Percentiles rank a stretch among this genome's conserved stretches.
These are phyloP conservation scores for Geosmithia morbida DNA, from an alignment of 2,329 filamentous ascomycete genomes.

Conservation along the genomic window DNA sequence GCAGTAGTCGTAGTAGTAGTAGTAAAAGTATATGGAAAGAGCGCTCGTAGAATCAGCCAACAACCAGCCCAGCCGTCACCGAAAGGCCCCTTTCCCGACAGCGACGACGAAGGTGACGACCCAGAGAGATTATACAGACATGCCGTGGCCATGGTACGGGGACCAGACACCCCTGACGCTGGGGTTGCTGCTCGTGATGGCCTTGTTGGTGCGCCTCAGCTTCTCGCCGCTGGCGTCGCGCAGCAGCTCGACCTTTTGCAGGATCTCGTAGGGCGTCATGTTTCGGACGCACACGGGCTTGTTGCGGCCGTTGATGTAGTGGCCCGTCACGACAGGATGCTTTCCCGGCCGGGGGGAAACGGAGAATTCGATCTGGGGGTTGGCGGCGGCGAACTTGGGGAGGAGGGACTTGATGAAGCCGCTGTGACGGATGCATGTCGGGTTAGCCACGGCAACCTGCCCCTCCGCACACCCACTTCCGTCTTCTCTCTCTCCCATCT, in stretches of 20 bases:
- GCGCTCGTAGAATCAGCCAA: background rate
- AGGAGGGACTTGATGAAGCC: conserved; percentile 70
- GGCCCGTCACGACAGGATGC: conserved; percentile 77
- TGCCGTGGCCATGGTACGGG: conserved; percentile 50
- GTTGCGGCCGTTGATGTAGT: conserved; percentile 82
- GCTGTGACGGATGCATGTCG: conserved; percentile 34
- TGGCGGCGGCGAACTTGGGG: conserved; percentile 59
- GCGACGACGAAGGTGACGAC: no score
- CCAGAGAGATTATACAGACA: conserved; percentile 29
- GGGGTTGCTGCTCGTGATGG: conserved; percentile 47
- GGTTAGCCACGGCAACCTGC: background rate
- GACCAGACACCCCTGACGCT: conserved; percentile 59
- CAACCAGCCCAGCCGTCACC: background rate
- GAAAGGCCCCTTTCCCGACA: background rate
- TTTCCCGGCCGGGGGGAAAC: conserved; percentile 81
- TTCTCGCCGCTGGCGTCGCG: conserved; percentile 65
- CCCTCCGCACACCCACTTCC: background rate
- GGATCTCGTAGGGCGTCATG: conserved; percentile 63
- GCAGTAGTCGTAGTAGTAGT: background rate
- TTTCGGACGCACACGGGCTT: conserved; percentile 86
- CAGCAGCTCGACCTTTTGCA: conserved; percentile 63
- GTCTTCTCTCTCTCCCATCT: background rate
- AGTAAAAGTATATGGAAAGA: background rate
- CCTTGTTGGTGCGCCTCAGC: conserved; percentile 47
- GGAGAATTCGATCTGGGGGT: conserved; percentile 83